Evolutionary conservation across 1,284 basidiomycete genomes (phyloP), one percentile per base, ranked within the genome.

Genomic region (Ceratorhiza oryzae-sativae): DNA sequence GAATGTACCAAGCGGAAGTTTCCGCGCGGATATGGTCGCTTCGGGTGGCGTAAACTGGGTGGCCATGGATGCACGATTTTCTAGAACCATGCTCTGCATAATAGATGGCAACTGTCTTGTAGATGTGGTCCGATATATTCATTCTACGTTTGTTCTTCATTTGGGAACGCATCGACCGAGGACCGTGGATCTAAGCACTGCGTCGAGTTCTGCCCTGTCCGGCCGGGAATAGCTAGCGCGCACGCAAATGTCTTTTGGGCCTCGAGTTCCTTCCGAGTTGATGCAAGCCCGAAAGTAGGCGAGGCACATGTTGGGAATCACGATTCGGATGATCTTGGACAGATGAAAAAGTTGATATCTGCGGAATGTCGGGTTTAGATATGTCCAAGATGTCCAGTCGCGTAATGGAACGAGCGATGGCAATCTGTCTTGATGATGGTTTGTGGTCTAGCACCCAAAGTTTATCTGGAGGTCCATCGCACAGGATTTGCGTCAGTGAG

Each of bases 151-250:
- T 48, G 12, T 23, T 23, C 48, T 49, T 49, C 12, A 27, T 30
- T 20, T 27, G 49, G 49, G 25, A 53, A 53, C 49, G 25, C 49
- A 53, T 53, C 49, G 49, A 53, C 49, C 49, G 49, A 53, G 49
- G 49, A 6, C 49, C 27, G 25, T 30, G 18, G 49, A 53, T 53
- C 49, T 53, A 53, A 53, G 49, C 49, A 27, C n/a, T 53, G 49
- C 25, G 23, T 23, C 27, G 36, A 13, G 8, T 39, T 39, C 36
- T 39, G 10, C 49, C 49, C 49, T 25, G 25, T 27, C 49, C 25
- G 27, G 49, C 25, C 18, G 42, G 42, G 42, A 12, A 45, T 45
- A 45, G 42, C 42, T 53, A 53, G 49, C 49, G 20, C 27, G 27
- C 10, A 23, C 46, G n/a, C n/a, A 23, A n/a, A 5, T 20, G 48